Conservation (phyloP, 352 stramenopile species). For the Globisporangium perplexum region DNA sequence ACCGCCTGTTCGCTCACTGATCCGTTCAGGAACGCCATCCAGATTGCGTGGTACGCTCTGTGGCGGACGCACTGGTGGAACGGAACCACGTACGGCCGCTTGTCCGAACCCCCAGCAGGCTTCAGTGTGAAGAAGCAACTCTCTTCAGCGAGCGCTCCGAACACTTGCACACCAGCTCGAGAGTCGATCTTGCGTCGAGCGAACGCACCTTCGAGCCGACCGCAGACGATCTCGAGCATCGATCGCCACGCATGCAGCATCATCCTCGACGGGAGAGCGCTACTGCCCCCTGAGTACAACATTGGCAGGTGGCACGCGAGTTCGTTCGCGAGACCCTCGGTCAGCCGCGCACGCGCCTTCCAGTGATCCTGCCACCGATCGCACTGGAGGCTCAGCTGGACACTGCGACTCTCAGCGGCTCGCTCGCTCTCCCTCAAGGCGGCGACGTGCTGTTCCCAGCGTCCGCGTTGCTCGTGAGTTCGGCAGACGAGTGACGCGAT, state of each 20-base stretch:
- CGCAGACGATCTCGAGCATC: slow-evolving; percentile 6
- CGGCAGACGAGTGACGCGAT: slow-evolving; percentile 3
- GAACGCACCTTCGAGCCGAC: slow-evolving; percentile 7
- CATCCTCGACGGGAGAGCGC: slow-evolving; percentile 4
- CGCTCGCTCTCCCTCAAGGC: slow-evolving; percentile 1
- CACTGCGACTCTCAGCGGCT: background rate
- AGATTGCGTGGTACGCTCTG: background rate
- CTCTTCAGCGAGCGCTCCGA: slow-evolving; percentile 4
- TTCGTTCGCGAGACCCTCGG: slow-evolving; percentile 5
- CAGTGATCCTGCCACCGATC: background rate
- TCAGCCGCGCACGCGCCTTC: background rate
- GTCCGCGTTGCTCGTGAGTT: background rate
- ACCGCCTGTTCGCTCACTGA: background rate
- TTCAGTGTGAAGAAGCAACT: slow-evolving; percentile 9
- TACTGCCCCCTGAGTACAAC: background rate
- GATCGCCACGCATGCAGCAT: slow-evolving; percentile 7
- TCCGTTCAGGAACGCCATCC: slow-evolving; percentile 6
- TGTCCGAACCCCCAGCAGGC: background rate
- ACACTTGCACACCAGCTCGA: slow-evolving; percentile 6
- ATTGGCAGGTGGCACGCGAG: slow-evolving; percentile 4
- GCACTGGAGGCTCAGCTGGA: background rate
- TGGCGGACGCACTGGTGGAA: background rate
- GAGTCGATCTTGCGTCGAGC: background rate
- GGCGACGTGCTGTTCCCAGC: slow-evolving; percentile 4
- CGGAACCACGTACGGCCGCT: slow-evolving; percentile 3